Evolutionary conservation across 306 rosid species (phyloP).

Genomic region (Lithocarpus polystachyus): DNA sequence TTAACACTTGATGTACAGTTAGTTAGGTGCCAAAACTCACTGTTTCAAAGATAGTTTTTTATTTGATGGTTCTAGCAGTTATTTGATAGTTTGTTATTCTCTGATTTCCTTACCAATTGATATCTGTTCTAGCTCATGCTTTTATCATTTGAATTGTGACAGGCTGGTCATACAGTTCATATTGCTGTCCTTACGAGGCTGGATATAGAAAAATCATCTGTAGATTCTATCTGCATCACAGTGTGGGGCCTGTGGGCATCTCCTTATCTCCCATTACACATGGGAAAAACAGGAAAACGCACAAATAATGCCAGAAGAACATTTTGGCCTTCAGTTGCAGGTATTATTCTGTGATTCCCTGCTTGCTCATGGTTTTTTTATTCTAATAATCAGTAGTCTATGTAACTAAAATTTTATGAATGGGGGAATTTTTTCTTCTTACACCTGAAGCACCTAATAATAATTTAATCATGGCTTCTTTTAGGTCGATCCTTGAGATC

Average conservation of each 20-base stretch:
- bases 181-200: slow-evolving; percentile 90
- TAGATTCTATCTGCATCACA: slow-evolving; percentile 68
- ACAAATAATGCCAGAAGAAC: no score
- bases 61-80: not conserved
- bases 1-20: no score
- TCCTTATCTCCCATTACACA: no score
- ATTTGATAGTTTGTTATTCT: not conserved
- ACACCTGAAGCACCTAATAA: not conserved
- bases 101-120: not conserved
- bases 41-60: not conserved
- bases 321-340: no score
- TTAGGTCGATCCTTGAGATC: not conserved
- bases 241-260: no score
- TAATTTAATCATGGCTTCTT: not conserved
- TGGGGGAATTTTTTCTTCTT: not conserved
- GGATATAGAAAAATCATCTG: slow-evolving; percentile 78
- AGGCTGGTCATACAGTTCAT: slow-evolving; percentile 87
- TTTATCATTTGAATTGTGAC: slow-evolving; percentile 25
- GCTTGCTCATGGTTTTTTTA: not conserved
- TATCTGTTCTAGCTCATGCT: slow-evolving; percentile 7
- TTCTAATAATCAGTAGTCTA: not conserved
- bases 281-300: no score
- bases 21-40: no score
- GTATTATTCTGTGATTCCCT: no score
- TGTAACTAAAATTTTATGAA: not conserved